Evolutionary conservation across 2,329 filamentous ascomycete genomes (phyloP).

Genomic region (Penicillium sp.): DNA sequence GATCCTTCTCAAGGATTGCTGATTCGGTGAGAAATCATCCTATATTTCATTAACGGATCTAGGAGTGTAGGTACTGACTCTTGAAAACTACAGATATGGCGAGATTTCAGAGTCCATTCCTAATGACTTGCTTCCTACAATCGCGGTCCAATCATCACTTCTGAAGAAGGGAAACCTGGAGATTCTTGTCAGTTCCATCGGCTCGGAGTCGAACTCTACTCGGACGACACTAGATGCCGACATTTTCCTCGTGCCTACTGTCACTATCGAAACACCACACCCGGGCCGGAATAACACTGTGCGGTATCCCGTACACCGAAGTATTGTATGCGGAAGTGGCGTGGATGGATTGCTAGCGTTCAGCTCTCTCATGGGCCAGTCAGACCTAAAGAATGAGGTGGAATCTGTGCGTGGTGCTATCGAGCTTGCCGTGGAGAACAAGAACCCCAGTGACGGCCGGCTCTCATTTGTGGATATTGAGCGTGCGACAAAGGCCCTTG

Average conservation of each 20-base stretch:
- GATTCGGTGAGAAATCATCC: constrained; percentile 51
- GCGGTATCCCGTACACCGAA: constrained; percentile 80
- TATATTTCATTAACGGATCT: background rate
- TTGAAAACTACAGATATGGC: constrained; percentile 51
- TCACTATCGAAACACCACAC: constrained; percentile 67
- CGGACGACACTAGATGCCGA: constrained; percentile 56
- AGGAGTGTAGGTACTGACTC: background rate
- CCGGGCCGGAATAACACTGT: constrained; percentile 66
- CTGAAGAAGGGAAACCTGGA: constrained; percentile 61
- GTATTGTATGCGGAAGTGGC: constrained; percentile 72
- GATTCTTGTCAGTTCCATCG: constrained; percentile 57
- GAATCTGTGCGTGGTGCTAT: constrained; percentile 38
- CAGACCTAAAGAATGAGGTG: constrained; percentile 31
- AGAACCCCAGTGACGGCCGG: constrained; percentile 19
- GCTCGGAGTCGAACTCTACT: constrained; percentile 50
- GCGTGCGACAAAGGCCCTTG: constrained; percentile 63
- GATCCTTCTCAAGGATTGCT: constrained; percentile 58
- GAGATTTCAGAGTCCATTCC: constrained; percentile 49
- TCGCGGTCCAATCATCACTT: constrained; percentile 57
- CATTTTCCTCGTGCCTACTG: constrained; percentile 70
- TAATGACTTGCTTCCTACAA: constrained; percentile 54
- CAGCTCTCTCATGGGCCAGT: constrained; percentile 31
- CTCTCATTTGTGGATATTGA: constrained; percentile 63
- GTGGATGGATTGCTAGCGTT: constrained; percentile 61
- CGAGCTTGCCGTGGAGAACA: constrained; percentile 50